A percentile compares a stretch with the other conserved stretches of the same genome.
Evolutionary conservation across 768 basidiomycete genomes (phyloP).

Genomic region (Amanita exitialis): DNA sequence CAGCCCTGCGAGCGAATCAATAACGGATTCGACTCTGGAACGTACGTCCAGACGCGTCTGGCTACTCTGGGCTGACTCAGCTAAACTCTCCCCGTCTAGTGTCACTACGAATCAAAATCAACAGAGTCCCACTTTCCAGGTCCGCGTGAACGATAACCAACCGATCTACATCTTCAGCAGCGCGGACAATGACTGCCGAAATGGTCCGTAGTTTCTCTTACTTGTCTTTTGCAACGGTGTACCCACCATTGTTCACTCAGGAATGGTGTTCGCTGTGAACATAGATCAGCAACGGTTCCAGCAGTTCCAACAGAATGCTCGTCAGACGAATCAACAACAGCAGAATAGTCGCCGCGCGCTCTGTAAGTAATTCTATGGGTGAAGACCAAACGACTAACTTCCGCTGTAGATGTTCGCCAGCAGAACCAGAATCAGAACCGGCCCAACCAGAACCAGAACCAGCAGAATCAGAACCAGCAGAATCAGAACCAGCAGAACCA

Average conservation of each 20-base stretch:
- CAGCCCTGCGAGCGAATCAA: constrained; percentile 20
- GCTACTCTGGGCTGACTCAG: not conserved
- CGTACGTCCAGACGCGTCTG: constrained; percentile 22
- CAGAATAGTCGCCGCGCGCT: not conserved
- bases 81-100: constrained; percentile 9
- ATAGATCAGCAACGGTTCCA: constrained; percentile 6
- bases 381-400: not conserved
- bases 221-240: not conserved
- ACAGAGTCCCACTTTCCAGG: constrained; percentile 23
- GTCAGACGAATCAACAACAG: not conserved
- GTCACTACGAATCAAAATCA: constrained; percentile 31
- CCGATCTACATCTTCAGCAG: constrained; percentile 53
- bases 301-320: not conserved
- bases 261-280: constrained; percentile 65
- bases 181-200: constrained; percentile 42
- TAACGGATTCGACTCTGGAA: constrained; percentile 24
- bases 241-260: constrained; percentile 11
- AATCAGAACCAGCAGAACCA: too few species aligned
- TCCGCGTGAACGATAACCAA: constrained; percentile 29
- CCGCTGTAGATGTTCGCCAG: not conserved
- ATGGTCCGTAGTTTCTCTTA: constrained; percentile 13
- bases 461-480: too few species aligned
- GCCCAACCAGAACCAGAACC: too few species aligned
- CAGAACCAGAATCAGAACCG: not conserved
- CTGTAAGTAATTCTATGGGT: not conserved